Conservation (phyloP, 148 eudicot genomes). For the Heliamphora exappendiculata region DNA sequence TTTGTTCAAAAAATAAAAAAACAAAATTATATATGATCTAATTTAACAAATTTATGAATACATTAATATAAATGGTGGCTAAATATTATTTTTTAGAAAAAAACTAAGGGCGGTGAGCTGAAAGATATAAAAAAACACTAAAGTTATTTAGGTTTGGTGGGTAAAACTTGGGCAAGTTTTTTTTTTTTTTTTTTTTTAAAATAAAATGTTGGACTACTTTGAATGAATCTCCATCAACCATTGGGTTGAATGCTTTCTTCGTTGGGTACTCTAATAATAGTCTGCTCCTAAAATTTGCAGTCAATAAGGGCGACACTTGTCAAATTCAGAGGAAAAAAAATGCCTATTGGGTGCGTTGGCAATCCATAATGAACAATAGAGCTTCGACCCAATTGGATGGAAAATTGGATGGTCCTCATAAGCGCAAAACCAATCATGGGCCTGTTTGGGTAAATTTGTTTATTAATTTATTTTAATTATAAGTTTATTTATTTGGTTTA, state of each 20-base stretch:
- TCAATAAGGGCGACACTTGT: constrained; percentile 10
- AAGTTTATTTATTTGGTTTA: too few species aligned
- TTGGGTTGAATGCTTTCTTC: background rate
- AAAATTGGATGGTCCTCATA: too few species aligned
- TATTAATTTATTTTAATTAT: too few species aligned
- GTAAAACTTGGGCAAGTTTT: background rate
- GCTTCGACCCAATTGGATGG: background rate
- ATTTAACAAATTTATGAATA: too few species aligned
- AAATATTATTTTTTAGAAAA: too few species aligned
- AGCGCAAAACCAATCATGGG: too few species aligned
- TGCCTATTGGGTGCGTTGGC: background rate
- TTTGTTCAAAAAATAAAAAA: too few species aligned
- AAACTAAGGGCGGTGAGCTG: too few species aligned
- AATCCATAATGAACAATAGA: background rate
- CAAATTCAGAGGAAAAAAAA: background rate
- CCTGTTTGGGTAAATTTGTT: too few species aligned
- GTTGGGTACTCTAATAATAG: background rate
- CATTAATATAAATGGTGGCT: too few species aligned
- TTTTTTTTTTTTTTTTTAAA: background rate
- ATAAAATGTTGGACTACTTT: background rate
- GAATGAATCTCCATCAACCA: background rate
- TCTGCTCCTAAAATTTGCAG: background rate
- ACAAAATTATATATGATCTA: too few species aligned
- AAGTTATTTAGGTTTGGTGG: background rate
- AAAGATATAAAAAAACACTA: too few species aligned